A percentile compares a stretch with the other conserved stretches of the same genome.
Conservation (phyloP, 2,329 filamentous ascomycete genomes). For the Xylariaceae sp. region DNA sequence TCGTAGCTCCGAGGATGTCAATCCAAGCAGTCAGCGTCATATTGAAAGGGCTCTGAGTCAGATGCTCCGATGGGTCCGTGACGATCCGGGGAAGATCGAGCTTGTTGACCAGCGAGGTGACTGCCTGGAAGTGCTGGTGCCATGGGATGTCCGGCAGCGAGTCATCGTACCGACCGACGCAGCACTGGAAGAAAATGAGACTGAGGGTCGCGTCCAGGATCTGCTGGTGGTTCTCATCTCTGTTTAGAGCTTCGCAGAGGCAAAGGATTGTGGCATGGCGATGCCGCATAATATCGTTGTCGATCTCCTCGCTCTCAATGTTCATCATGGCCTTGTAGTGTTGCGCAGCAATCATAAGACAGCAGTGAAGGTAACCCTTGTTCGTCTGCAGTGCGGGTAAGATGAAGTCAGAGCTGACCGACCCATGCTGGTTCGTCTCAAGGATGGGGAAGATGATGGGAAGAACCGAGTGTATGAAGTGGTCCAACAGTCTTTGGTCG, state of each 20-base stretch:
- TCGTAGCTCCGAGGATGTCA: constrained; percentile 91
- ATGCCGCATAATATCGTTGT: constrained; percentile 88
- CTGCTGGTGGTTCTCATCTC: constrained; percentile 76
- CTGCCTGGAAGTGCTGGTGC: constrained; percentile 95
- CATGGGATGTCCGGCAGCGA: constrained; percentile 86
- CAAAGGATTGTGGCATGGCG: constrained; percentile 82
- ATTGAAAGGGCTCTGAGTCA: constrained; percentile 74
- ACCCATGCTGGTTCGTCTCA: constrained; percentile 82
- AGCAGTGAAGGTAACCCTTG: constrained; percentile 92
- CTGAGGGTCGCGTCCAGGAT: constrained; percentile 89
- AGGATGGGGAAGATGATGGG: constrained; percentile 88
- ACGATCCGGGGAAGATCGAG: constrained; percentile 71
- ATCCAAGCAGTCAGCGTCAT: constrained; percentile 95
- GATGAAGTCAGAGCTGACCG: constrained; percentile 73
- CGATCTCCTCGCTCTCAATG: constrained; percentile 65
- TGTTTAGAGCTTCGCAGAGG: constrained; percentile 74
- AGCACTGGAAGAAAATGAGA: constrained; percentile 95
- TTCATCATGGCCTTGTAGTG: constrained; percentile 78
- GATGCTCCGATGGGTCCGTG: constrained; percentile 53
- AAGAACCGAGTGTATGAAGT: constrained; percentile 84
- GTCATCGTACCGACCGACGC: constrained; percentile 81
- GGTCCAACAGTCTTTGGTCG: constrained; percentile 80
- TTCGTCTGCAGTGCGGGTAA: constrained; percentile 85
- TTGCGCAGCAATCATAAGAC: constrained; percentile 85
- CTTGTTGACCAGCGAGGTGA: constrained; percentile 76